phyloP scores from a whole-genome alignment of 1,139 yeast genomes.

The Torulaspora pretoriensis region DNA sequence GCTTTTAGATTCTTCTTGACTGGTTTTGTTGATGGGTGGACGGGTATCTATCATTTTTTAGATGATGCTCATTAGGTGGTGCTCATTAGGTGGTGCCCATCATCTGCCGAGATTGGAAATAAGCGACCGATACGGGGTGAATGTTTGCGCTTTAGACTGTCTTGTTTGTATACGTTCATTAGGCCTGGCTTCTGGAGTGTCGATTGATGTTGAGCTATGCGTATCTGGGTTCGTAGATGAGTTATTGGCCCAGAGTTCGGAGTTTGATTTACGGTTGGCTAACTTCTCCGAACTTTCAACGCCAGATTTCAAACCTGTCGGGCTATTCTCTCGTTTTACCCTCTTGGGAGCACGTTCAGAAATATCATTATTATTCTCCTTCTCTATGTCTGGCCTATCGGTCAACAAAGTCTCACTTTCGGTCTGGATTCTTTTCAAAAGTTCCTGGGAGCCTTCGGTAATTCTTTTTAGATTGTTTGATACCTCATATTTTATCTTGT shows the following conservation, averaged over 20 bases:
- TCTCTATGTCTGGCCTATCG: neutral
- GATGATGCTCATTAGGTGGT: too few relatives aligned
- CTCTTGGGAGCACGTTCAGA: neutral
- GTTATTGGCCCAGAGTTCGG: neutral
- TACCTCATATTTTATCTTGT: neutral
- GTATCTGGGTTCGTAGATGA: neutral
- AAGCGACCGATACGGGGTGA: conserved; percentile 21
- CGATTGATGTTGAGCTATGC: neutral
- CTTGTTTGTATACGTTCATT: neutral
- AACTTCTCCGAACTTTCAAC: neutral
- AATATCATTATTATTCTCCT: neutral
- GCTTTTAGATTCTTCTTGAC: too few relatives aligned
- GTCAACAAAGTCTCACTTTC: neutral
- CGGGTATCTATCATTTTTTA: too few relatives aligned
- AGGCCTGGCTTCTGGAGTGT: neutral
- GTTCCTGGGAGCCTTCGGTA: conserved; percentile 3
- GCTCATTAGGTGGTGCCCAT: neutral
- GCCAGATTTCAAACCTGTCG: neutral
- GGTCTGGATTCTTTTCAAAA: conserved; percentile 7
- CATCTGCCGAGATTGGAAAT: conserved; percentile 4
- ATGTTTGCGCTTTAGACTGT: conserved; percentile 16
- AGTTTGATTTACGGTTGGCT: neutral
- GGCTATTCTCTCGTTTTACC: neutral
- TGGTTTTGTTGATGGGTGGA: too few relatives aligned
- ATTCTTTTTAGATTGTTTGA: conserved; percentile 1